Evolutionary conservation across 345 rosid species (phyloP).

Genomic region (Lumnitzera littorea): DNA sequence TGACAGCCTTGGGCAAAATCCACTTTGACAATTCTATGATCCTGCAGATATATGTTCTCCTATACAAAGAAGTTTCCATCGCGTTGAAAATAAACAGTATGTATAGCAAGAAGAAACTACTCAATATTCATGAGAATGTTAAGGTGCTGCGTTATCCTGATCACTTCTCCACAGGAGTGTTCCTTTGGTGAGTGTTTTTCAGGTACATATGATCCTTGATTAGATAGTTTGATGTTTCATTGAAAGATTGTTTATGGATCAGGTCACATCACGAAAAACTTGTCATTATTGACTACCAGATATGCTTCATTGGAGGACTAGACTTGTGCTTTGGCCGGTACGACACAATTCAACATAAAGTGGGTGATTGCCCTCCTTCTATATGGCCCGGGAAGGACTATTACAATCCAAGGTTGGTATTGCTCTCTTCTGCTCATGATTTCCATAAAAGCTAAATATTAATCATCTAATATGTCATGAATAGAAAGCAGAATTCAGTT

Average conservation of each 20-base stretch:
- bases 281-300: conserved; percentile 69
- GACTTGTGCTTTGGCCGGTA: conserved; percentile 92
- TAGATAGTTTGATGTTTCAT: conserved; percentile 1
- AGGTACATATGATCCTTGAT: conserved; percentile 8
- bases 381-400: conserved; percentile 95
- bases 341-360: conserved; percentile 66
- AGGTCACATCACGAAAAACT: conserved; percentile 99
- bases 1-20: too few species aligned
- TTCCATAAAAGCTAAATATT: neutral
- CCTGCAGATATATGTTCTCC: conserved; percentile 77
- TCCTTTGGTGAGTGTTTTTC: conserved; percentile 51
- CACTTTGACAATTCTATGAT: neutral
- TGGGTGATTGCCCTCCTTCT: conserved; percentile 63
- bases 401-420: conserved; percentile 72
- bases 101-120: conserved; percentile 77
- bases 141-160: conserved; percentile 87
- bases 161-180: conserved; percentile 70
- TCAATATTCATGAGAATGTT: conserved; percentile 72
- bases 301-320: conserved; percentile 88
- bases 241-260: conserved; percentile 1
- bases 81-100: conserved; percentile 81
- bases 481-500: too few species aligned
- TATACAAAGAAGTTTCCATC: conserved; percentile 86
- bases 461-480: too few species aligned
- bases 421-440: conserved; percentile 6